phyloP scores from a whole-genome alignment of 2,329 filamentous ascomycete genomes.

The Colletotrichum shisoi region DNA sequence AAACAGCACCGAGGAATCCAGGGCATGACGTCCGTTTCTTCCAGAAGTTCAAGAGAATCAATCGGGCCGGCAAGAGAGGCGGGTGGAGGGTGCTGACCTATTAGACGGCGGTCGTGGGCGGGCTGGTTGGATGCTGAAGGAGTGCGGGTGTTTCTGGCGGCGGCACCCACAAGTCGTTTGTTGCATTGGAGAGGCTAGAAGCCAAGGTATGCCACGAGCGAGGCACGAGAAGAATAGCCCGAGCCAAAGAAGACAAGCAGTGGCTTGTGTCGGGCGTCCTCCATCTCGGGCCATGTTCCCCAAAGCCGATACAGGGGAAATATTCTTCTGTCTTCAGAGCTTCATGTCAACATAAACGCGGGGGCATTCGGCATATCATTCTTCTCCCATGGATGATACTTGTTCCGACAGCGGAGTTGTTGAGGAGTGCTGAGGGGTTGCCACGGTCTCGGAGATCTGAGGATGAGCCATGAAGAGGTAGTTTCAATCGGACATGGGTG shows the following conservation, averaged over 20 bases:
- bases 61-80: conserved; percentile 36
- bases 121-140: conserved; percentile 14
- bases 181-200: conserved; percentile 19
- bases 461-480: conserved; percentile 21
- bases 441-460: conserved; percentile 5
- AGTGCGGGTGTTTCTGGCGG: conserved; percentile 27
- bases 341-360: conserved; percentile 6
- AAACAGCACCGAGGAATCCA: conserved; percentile 26
- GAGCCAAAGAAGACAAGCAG: conserved; percentile 12
- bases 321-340: conserved; percentile 11
- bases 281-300: conserved; percentile 21
- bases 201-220: conserved; percentile 36
- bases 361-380: conserved; percentile 6
- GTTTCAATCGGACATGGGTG: conserved; percentile 36
- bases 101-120: conserved; percentile 13
- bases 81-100: conserved; percentile 32
- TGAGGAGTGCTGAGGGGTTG: conserved; percentile 22
- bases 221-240: conserved; percentile 30
- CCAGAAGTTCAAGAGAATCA: conserved; percentile 38
- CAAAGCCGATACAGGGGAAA: background rate
- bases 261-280: background rate
- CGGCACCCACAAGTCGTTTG: conserved; percentile 25
- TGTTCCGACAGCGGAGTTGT: conserved; percentile 26
- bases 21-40: conserved; percentile 34
- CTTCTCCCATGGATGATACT: conserved; percentile 29